phyloP scores from a whole-genome alignment of 345 rosid species.

The Citrus inodora region DNA sequence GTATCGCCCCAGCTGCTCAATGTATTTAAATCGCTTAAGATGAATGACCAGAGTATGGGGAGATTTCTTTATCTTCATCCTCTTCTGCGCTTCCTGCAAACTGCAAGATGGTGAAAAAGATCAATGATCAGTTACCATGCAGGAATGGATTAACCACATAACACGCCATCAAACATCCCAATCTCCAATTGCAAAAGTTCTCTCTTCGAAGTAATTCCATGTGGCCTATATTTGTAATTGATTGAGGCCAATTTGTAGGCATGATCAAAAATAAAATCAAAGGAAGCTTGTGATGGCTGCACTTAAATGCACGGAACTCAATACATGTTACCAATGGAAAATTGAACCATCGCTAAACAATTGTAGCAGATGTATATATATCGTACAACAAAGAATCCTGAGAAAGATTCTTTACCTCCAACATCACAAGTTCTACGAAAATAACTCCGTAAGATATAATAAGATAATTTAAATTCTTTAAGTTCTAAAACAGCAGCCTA shows the following conservation, averaged over 20 bases:
- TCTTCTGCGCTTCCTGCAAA: slow-evolving; percentile 98
- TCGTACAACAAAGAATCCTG: neutral
- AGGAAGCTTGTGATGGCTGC: neutral
- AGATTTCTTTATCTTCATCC: slow-evolving; percentile 99
- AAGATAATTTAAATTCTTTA: neutral
- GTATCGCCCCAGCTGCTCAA: slow-evolving; percentile 92
- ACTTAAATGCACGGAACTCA: neutral
- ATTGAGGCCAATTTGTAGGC: neutral
- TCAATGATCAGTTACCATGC: neutral
- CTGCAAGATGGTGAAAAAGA: slow-evolving; percentile 38
- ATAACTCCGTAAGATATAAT: neutral
- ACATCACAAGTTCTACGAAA: neutral
- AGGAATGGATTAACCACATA: neutral
- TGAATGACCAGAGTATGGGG: slow-evolving; percentile 92
- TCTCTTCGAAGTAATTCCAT: neutral
- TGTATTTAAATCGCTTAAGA: slow-evolving; percentile 92
- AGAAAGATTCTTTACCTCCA: neutral
- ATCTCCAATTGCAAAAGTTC: neutral
- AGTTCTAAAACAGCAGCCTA: neutral
- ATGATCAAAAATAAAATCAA: neutral
- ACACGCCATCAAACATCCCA: neutral
- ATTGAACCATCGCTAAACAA: neutral
- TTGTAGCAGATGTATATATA: neutral
- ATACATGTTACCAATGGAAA: neutral
- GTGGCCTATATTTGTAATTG: neutral